phyloP scores from a whole-genome alignment of 768 basidiomycete genomes.

The Xerocomus potaroensis region DNA sequence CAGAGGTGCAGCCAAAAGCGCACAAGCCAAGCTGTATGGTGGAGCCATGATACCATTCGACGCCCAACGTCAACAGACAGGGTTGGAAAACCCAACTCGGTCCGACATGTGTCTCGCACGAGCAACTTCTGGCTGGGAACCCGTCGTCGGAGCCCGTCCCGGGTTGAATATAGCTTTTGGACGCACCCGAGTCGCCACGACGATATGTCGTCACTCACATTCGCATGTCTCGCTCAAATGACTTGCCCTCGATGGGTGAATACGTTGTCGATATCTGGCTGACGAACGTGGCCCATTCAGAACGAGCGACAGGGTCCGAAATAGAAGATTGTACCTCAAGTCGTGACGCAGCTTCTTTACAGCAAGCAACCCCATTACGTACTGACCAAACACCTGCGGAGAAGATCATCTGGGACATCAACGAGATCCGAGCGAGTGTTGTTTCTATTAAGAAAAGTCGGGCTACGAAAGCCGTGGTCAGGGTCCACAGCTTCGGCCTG shows the following conservation, averaged over 20 bases:
- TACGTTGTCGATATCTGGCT: neutral
- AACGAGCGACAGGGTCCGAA: neutral
- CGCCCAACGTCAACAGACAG: neutral
- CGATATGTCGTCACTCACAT: neutral
- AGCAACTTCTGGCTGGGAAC: slow-evolving; percentile 4
- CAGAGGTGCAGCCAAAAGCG: too few species aligned
- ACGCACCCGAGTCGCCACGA: neutral
- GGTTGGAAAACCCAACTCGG: too few species aligned
- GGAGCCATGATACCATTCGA: too few species aligned
- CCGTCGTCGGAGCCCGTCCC: neutral
- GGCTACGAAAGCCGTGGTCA: neutral
- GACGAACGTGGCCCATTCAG: too few species aligned
- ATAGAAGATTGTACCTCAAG: neutral
- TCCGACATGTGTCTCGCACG: slow-evolving; percentile 1
- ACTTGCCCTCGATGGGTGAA: neutral
- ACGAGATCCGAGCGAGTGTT: neutral
- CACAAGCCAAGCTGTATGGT: too few species aligned
- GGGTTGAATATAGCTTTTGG: neutral
- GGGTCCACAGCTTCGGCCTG: too few species aligned
- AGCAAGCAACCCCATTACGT: neutral
- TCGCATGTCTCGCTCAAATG: too few species aligned
- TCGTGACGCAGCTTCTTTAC: neutral
- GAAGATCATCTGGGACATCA: neutral
- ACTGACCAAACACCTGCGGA: neutral
- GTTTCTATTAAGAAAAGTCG: neutral